These are phyloP conservation scores for Ustilago xerochloae DNA, from an alignment of 1,284 basidiomycete genomes.

Conservation along the genomic window DNA sequence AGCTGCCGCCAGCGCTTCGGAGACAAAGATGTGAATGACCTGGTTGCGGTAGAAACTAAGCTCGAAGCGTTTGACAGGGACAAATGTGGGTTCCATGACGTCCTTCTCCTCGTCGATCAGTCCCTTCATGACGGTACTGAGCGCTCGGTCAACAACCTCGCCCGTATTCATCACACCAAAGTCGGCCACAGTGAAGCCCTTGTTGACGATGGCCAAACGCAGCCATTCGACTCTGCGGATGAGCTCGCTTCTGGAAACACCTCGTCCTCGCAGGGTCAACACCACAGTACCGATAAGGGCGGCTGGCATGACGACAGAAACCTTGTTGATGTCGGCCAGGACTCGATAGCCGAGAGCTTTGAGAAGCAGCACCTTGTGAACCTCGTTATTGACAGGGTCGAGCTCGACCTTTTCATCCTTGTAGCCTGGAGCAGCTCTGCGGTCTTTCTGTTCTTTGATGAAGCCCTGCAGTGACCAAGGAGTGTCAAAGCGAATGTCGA, in stretches of 20 bases:
- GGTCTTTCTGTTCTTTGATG: conserved; percentile 62
- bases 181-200: conserved; percentile 68
- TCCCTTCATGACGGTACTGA: conserved; percentile 65
- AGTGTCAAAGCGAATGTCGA: conserved; percentile 69
- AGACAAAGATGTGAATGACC: conserved; percentile 65
- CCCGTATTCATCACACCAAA: conserved; percentile 61
- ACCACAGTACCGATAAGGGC: conserved; percentile 68
- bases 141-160: conserved; percentile 66
- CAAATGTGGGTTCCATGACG: conserved; percentile 68
- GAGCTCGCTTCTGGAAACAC: conserved; percentile 67
- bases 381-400: conserved; percentile 46
- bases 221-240: conserved; percentile 67
- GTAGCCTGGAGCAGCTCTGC: conserved; percentile 41
- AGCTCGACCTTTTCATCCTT: conserved; percentile 45
- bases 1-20: conserved; percentile 55
- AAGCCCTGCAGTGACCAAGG: conserved; percentile 68
- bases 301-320: conserved; percentile 69
- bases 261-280: conserved; percentile 67
- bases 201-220: conserved; percentile 57
- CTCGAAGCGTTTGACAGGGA: conserved; percentile 67
- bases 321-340: conserved; percentile 68
- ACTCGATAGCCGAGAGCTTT: conserved; percentile 68
- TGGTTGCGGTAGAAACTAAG: conserved; percentile 69
- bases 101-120: conserved; percentile 65
- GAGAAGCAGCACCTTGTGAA: conserved; percentile 63